These are phyloP conservation scores for Tephrocybe rancida DNA, from an alignment of 768 basidiomycete genomes.

Conservation along the genomic window DNA sequence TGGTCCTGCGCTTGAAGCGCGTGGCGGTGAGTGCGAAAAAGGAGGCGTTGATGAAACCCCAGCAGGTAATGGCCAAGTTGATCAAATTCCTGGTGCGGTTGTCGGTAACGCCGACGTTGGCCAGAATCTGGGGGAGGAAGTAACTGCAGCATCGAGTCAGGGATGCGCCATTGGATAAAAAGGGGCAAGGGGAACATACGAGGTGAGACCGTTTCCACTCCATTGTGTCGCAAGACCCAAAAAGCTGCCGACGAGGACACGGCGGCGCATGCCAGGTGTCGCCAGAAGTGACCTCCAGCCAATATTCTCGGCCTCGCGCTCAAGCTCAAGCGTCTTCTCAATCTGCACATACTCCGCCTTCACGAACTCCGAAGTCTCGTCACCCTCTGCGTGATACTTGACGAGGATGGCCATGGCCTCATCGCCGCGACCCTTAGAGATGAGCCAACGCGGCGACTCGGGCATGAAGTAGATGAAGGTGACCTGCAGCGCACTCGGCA, in stretches of 20 bases:
- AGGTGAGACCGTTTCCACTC: slow-evolving; percentile 64
- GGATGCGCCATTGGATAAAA: background rate
- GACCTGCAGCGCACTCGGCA: slow-evolving; percentile 56
- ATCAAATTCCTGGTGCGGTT: slow-evolving; percentile 58
- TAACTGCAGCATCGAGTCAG: slow-evolving; percentile 32
- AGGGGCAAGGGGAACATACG: slow-evolving; percentile 29
- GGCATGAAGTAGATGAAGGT: slow-evolving; percentile 59
- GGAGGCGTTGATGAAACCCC: slow-evolving; percentile 58
- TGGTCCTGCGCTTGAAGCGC: slow-evolving; percentile 46
- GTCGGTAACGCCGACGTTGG: slow-evolving; percentile 51
- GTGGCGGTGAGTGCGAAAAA: slow-evolving; percentile 50
- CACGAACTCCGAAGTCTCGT: slow-evolving; percentile 53
- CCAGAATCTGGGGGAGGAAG: slow-evolving; percentile 56
- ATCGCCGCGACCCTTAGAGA: slow-evolving; percentile 53
- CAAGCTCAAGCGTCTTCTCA: slow-evolving; percentile 53
- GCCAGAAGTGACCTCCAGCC: slow-evolving; percentile 49
- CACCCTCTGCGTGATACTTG: slow-evolving; percentile 65
- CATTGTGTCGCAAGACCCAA: slow-evolving; percentile 63
- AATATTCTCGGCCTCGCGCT: slow-evolving; percentile 46
- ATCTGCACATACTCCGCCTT: slow-evolving; percentile 62
- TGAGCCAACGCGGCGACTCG: slow-evolving; percentile 68
- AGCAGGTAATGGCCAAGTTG: slow-evolving; percentile 55
- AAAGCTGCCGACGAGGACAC: slow-evolving; percentile 49
- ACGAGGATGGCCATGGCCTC: slow-evolving; percentile 51
- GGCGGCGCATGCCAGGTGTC: slow-evolving; percentile 53